Base-by-base conservation (phyloP, 768 basidiomycete genomes). In the Auricularia auricula-judae region DNA sequence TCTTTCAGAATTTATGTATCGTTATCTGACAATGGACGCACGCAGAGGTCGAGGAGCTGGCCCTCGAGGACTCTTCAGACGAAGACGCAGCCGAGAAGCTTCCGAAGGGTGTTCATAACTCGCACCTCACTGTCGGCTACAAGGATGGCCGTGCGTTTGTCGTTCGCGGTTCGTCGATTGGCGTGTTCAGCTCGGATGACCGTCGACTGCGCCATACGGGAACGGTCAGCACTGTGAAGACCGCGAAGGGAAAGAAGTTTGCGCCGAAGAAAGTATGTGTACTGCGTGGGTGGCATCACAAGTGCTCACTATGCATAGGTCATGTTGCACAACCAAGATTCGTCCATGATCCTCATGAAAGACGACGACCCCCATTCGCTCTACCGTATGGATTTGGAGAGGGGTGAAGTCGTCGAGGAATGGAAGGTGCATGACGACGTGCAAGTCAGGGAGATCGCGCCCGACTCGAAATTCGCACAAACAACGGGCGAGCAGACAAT, bases 351-450 rank as follows among this genome's bases (percentile, higher is more conserved):
- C 63, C 73, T 99, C 64, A 91, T 91, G 84, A 89, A 97, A 72
- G 86, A 92, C 3, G 73, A 76, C 44, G 85, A 93, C 44, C 86
- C 88, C 3, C 85, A 92, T 70, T 87, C 93, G 0, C 77, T 99
- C 53, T 97, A 86, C 76, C 86, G 81, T 67, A 86, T 98, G 83
- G 97, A 99, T 76, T 84, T 99, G 66, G 89, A 96, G 74, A 86
- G 86, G 33, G 97, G 93, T 53, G 96, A 97, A 76, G 86, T 99
- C 35, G 93, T 98, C 23, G 97, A 99, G 73, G 97, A 99, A 74
- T 98, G 93, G 94, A 96, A 93, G 73, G 86, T 99, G n/a, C 88
- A 94, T 72, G 93, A 98, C 42, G 81, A 88, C 71, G 80, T 98
- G 67, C 79, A 81, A 16, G 91, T 99, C 67, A 82, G 89, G 74